phyloP scores from a whole-genome alignment of 2,329 filamentous ascomycete genomes.

The Arthrobotrys entomopaga region DNA sequence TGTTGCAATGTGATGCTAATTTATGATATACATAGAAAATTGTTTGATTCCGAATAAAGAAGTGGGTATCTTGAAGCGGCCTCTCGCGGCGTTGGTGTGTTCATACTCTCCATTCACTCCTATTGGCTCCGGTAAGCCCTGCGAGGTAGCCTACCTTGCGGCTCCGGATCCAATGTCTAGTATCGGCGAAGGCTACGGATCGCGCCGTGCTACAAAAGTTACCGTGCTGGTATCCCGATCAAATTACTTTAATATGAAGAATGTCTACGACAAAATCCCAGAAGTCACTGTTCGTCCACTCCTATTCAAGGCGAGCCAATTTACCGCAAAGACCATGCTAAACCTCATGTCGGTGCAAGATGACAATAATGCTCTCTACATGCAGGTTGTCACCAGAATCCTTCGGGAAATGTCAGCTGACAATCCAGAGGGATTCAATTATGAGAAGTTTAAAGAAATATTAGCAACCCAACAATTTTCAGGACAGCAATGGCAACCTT shows the following conservation, averaged over 20 bases:
- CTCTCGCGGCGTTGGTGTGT: conserved; percentile 28
- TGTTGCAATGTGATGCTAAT: not conserved
- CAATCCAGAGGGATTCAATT: conserved; percentile 56
- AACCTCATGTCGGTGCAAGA: conserved; percentile 58
- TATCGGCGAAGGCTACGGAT: not conserved
- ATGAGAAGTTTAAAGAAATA: conserved; percentile 57
- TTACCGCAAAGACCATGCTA: conserved; percentile 58
- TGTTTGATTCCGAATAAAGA: conserved; percentile 30
- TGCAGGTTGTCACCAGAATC: conserved; percentile 57
- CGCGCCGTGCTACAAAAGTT: conserved; percentile 34
- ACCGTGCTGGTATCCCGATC: conserved; percentile 58
- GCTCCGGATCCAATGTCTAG: conserved; percentile 2
- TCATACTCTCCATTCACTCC: conserved; percentile 32
- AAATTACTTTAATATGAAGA: conserved; percentile 56
- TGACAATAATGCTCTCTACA: conserved; percentile 57
- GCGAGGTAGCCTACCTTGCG: conserved; percentile 45
- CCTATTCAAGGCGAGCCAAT: conserved; percentile 56
- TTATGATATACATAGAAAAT: conserved; percentile 17
- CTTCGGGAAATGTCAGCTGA: conserved; percentile 59
- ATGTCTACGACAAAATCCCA: conserved; percentile 58
- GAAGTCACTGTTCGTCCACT: conserved; percentile 57
- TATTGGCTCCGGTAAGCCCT: conserved; percentile 28
- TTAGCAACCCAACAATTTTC: conserved; percentile 52
- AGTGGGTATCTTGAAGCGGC: conserved; percentile 23
- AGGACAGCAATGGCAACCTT: conserved; percentile 51